Evolutionary conservation across 1,139 yeast genomes (phyloP).

Genomic region (Lodderomyces parapsilosis): DNA sequence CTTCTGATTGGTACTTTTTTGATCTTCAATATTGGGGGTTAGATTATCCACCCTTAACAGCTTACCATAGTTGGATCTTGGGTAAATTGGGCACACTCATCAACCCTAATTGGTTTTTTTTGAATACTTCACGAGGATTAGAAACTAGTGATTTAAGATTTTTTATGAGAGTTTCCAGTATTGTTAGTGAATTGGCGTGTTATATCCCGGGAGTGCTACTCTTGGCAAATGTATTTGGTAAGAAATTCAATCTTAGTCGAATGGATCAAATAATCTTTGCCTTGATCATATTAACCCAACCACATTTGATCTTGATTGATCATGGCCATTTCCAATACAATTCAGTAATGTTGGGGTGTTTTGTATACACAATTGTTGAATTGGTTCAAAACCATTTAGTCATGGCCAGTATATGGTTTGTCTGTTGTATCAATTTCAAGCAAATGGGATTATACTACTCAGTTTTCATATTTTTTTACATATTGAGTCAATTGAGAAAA

Average conservation of each 20-base stretch:
- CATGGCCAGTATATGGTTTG: slow-evolving; percentile 77
- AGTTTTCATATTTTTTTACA: slow-evolving; percentile 80
- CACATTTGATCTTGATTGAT: slow-evolving; percentile 79
- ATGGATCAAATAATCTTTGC: slow-evolving; percentile 77
- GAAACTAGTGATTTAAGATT: slow-evolving; percentile 69
- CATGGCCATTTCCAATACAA: slow-evolving; percentile 98
- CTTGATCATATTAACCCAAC: slow-evolving; percentile 75
- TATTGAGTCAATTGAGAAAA: slow-evolving; percentile 46
- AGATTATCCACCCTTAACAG: slow-evolving; percentile 97
- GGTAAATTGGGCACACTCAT: slow-evolving; percentile 71
- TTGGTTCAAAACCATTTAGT: slow-evolving; percentile 62
- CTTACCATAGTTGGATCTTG: slow-evolving; percentile 80
- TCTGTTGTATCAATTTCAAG: slow-evolving; percentile 76
- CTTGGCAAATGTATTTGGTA: slow-evolving; percentile 67
- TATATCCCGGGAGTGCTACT: slow-evolving; percentile 81
- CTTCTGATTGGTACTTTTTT: slow-evolving; percentile 80
- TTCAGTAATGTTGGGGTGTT: slow-evolving; percentile 88
- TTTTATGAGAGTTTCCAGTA: slow-evolving; percentile 79
- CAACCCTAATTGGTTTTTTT: slow-evolving; percentile 71
- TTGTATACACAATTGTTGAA: slow-evolving; percentile 66
- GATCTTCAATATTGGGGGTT: slow-evolving; percentile 94
- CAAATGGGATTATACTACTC: slow-evolving; percentile 96
- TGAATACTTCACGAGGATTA: slow-evolving; percentile 70
- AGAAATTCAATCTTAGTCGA: slow-evolving; percentile 50
- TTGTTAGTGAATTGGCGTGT: slow-evolving; percentile 69